phyloP scores from a whole-genome alignment of 176 grass and related monocot genomes.

The Dendrocalamus sinicus region DNA sequence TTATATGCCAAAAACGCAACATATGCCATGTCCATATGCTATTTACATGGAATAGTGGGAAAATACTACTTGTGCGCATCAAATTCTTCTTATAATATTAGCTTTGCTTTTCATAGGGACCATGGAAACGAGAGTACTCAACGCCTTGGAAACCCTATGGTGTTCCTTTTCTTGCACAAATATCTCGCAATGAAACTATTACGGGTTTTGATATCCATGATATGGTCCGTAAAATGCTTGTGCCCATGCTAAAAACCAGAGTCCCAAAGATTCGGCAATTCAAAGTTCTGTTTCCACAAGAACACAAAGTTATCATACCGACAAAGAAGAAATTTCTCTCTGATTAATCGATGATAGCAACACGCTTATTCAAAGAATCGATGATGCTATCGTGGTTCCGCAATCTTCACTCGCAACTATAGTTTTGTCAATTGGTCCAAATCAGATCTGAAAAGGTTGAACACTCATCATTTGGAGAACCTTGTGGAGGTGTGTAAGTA shows the following conservation, averaged over 20 bases:
- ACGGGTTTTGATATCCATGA: conserved; percentile 72
- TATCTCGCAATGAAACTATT: conserved; percentile 68
- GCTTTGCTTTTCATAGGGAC: conserved; percentile 59
- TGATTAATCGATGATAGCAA: conserved; percentile 83
- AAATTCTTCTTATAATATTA: conserved; percentile 33
- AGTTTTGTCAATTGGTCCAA: conserved; percentile 90
- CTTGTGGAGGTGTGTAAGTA: conserved; percentile 93
- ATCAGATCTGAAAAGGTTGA: conserved; percentile 68
- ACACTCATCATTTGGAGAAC: conserved; percentile 69
- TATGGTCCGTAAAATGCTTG: conserved; percentile 71
- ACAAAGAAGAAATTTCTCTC: conserved; percentile 41
- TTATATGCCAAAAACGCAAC: conserved; percentile 6
- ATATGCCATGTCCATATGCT: conserved; percentile 25
- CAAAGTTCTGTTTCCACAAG: conserved; percentile 57
- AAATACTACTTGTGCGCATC: conserved; percentile 9
- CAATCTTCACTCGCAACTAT: conserved; percentile 59
- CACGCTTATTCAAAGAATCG: conserved; percentile 63
- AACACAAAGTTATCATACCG: conserved; percentile 54
- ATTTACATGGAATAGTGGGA: conserved; percentile 36
- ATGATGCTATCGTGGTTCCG: conserved; percentile 59
- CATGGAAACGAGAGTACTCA: conserved; percentile 57
- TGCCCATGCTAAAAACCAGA: conserved; percentile 71
- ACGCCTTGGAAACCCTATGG: conserved; percentile 75
- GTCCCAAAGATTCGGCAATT: conserved; percentile 38
- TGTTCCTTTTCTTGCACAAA: conserved; percentile 81